Percentiles rank a stretch among this genome's conserved stretches.
These are phyloP conservation scores for Cytospora paraplurivora DNA, from an alignment of 2,329 filamentous ascomycete genomes.

Conservation along the genomic window DNA sequence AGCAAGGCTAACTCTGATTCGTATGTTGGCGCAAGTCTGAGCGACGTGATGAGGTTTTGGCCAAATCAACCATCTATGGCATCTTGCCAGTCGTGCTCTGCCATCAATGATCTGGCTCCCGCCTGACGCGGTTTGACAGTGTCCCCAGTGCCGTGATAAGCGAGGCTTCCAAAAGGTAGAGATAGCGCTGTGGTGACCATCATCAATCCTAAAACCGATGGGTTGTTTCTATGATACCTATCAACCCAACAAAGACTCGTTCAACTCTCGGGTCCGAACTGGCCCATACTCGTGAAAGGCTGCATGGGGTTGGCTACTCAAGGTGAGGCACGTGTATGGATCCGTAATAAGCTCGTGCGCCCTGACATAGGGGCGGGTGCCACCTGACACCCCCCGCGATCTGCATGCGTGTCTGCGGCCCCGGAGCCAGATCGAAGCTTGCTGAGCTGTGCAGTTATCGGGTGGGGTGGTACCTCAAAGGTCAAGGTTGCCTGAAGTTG, in stretches of 20 bases:
- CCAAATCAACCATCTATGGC: too few species aligned
- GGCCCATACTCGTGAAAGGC: too few species aligned
- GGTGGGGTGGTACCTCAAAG: background rate
- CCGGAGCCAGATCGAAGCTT: background rate
- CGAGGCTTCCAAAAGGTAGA: too few species aligned
- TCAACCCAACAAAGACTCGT: too few species aligned
- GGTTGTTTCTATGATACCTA: too few species aligned
- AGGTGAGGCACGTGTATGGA: background rate
- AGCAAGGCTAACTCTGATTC: background rate
- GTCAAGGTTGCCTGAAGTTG: background rate
- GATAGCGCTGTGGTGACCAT: too few species aligned
- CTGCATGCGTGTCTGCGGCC: background rate
- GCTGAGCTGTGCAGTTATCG: background rate
- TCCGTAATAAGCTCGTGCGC: background rate
- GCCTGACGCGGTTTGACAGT: too few species aligned
- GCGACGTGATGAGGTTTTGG: background rate
- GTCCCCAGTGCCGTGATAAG: too few species aligned
- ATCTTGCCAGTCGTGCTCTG: too few species aligned
- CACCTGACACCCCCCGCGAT: conserved; percentile 1
- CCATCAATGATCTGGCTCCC: too few species aligned
- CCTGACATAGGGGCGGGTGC: conserved; percentile 2
- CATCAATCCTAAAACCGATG: too few species aligned
- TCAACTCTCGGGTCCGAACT: too few species aligned
- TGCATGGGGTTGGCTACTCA: background rate
- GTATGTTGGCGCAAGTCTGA: background rate